A percentile compares a stretch with the other conserved stretches of the same genome.
phyloP scores from a whole-genome alignment of 805 yeast species.

The Priceomyces carsonii region DNA sequence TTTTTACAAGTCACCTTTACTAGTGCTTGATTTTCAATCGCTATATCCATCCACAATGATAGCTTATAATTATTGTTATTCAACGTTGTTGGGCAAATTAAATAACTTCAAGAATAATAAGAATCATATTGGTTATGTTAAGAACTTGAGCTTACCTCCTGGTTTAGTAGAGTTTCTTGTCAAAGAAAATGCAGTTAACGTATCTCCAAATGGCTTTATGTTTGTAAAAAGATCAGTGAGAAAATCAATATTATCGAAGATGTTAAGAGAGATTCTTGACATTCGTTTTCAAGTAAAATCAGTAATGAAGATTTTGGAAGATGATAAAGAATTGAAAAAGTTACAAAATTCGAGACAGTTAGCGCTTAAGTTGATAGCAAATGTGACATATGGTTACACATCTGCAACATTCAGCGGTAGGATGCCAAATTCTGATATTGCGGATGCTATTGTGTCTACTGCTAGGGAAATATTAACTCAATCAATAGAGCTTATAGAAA shows the following conservation, averaged over 20 bases:
- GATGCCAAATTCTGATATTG: slow-evolving; percentile 95
- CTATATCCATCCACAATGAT: slow-evolving; percentile 90
- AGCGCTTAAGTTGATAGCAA: slow-evolving; percentile 87
- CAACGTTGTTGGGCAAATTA: slow-evolving; percentile 67
- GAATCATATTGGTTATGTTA: slow-evolving; percentile 58
- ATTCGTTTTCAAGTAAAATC: slow-evolving; percentile 77
- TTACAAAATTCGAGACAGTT: slow-evolving; percentile 75
- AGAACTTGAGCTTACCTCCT: slow-evolving; percentile 43
- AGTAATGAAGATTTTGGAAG: slow-evolving; percentile 57
- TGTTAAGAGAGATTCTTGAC: slow-evolving; percentile 81
- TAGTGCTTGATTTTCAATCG: slow-evolving; percentile 92
- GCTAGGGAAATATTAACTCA: slow-evolving; percentile 81
- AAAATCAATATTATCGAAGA: slow-evolving; percentile 73
- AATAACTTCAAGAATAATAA: slow-evolving; percentile 48
- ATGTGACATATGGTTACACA: slow-evolving; percentile 94
- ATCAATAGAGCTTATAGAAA: slow-evolving; percentile 71
- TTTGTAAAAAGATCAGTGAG: slow-evolving; percentile 69
- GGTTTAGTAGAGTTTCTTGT: slow-evolving; percentile 56
- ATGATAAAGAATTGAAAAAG: slow-evolving; percentile 50
- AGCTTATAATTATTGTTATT: slow-evolving; percentile 86
- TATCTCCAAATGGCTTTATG: slow-evolving; percentile 87
- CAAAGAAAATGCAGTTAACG: slow-evolving; percentile 50
- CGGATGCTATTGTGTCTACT: slow-evolving; percentile 90
- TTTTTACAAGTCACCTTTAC: slow-evolving; percentile 83
- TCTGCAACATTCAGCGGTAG: slow-evolving; percentile 95